Percentiles rank a stretch among this genome's conserved stretches.
phyloP scores from a whole-genome alignment of 2,329 filamentous ascomycete species.

The Aureobasidium sp. region DNA sequence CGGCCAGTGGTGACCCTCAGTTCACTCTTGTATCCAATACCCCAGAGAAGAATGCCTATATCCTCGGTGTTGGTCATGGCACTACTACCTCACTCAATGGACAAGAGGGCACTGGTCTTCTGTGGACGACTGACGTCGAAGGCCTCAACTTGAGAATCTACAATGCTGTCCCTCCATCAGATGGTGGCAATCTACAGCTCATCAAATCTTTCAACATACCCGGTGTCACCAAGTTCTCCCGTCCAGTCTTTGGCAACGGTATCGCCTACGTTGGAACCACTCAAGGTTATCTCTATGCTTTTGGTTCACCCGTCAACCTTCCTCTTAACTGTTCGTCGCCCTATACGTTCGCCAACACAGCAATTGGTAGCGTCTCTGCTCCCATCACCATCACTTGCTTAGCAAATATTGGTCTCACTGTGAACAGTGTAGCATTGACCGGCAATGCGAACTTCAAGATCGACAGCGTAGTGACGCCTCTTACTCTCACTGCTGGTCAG shows the following conservation, averaged over 20 bases:
- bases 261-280: slow-evolving; percentile 49
- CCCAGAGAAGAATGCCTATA: slow-evolving; percentile 44
- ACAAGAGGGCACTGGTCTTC: slow-evolving; percentile 48
- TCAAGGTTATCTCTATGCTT: slow-evolving; percentile 48
- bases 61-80: slow-evolving; percentile 51
- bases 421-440: slow-evolving; percentile 37
- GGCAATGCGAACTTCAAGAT: slow-evolving; percentile 35
- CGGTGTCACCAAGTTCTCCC: slow-evolving; percentile 50
- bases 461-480: slow-evolving; percentile 27
- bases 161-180: slow-evolving; percentile 40
- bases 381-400: slow-evolving; percentile 40
- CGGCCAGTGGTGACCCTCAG: slow-evolving; percentile 41
- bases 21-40: slow-evolving; percentile 50
- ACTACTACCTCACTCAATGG: slow-evolving; percentile 51
- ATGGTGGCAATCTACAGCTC: slow-evolving; percentile 37
- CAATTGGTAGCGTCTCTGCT: slow-evolving; percentile 33
- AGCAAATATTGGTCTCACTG: slow-evolving; percentile 39
- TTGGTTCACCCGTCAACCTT: slow-evolving; percentile 49
- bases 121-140: slow-evolving; percentile 53
- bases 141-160: slow-evolving; percentile 48
- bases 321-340: slow-evolving; percentile 49
- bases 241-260: slow-evolving; percentile 53
- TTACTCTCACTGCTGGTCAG: slow-evolving; percentile 31
- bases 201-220: slow-evolving; percentile 48
- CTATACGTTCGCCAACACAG: slow-evolving; percentile 41